Evolutionary conservation across 306 rosid species (phyloP).

Genomic region (Arachis stenosperma): DNA sequence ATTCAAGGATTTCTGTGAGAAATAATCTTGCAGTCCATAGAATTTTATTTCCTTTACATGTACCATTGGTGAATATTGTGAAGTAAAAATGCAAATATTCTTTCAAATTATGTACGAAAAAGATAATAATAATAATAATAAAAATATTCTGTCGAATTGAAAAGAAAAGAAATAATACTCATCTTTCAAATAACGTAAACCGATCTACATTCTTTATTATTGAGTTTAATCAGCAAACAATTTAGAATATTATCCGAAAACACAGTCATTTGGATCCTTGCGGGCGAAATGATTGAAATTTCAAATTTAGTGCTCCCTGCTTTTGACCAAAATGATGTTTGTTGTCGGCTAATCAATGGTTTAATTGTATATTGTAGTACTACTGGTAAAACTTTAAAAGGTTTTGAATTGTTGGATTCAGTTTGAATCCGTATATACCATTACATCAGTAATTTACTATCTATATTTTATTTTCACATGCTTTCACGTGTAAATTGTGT

Average conservation of each 20-base stretch:
- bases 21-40: conserved; percentile 16
- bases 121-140: background rate
- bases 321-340: conserved; percentile 43
- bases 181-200: background rate
- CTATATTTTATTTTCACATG: background rate
- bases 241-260: conserved; percentile 5
- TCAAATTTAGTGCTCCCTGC: background rate
- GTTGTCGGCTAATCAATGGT: conserved; percentile 36
- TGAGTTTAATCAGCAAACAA: background rate
- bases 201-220: background rate
- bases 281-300: conserved; percentile 29
- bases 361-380: background rate
- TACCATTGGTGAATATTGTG: conserved; percentile 15
- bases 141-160: too few species aligned
- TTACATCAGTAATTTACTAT: background rate
- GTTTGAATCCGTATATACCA: background rate
- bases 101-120: background rate
- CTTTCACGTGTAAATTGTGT: conserved; percentile 16
- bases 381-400: conserved; percentile 16
- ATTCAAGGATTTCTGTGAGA: conserved; percentile 18
- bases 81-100: background rate
- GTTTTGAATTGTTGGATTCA: background rate
- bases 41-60: conserved; percentile 7
- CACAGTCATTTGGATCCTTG: conserved; percentile 22
- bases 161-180: background rate